Evolutionary conservation across 2,329 filamentous ascomycete species (phyloP).

Genomic region (Fusarium anguioides): DNA sequence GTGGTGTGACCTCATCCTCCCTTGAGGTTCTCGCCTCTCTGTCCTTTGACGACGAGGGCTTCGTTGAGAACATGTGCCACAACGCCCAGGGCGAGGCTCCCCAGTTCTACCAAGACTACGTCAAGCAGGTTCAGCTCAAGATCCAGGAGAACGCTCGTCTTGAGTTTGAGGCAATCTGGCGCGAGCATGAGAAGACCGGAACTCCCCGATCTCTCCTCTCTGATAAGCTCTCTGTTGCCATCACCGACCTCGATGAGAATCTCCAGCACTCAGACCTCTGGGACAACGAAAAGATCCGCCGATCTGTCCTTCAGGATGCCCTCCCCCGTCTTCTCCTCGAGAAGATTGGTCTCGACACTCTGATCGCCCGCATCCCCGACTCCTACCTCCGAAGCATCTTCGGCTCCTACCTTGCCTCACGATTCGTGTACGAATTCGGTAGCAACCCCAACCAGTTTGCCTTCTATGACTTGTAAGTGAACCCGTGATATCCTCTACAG

Average conservation of each 20-base stretch:
- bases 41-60: constrained; percentile 90
- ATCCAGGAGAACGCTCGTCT: constrained; percentile 92
- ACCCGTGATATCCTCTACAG: background rate
- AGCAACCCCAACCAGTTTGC: constrained; percentile 94
- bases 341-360: constrained; percentile 90
- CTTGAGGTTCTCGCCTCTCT: constrained; percentile 94
- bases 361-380: constrained; percentile 88
- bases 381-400: constrained; percentile 95
- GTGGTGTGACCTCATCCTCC: constrained; percentile 96
- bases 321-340: constrained; percentile 85
- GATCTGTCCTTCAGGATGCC: constrained; percentile 83
- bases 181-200: constrained; percentile 86
- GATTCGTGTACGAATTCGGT: constrained; percentile 96
- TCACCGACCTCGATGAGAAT: constrained; percentile 97
- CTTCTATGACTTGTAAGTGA: constrained; percentile 95
- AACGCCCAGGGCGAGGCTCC: constrained; percentile 77
- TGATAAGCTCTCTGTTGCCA: constrained; percentile 89
- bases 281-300: constrained; percentile 82
- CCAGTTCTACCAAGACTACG: constrained; percentile 92
- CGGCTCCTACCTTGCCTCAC: constrained; percentile 91
- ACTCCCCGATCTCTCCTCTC: constrained; percentile 86
- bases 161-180: constrained; percentile 99
- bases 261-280: constrained; percentile 93
- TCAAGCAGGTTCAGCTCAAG: constrained; percentile 88
- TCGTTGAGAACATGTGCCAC: constrained; percentile 94